Percentiles rank a stretch among this genome's conserved stretches.
phyloP scores from a whole-genome alignment of 176 grass and related monocot species.

The Juncus inflexus region DNA sequence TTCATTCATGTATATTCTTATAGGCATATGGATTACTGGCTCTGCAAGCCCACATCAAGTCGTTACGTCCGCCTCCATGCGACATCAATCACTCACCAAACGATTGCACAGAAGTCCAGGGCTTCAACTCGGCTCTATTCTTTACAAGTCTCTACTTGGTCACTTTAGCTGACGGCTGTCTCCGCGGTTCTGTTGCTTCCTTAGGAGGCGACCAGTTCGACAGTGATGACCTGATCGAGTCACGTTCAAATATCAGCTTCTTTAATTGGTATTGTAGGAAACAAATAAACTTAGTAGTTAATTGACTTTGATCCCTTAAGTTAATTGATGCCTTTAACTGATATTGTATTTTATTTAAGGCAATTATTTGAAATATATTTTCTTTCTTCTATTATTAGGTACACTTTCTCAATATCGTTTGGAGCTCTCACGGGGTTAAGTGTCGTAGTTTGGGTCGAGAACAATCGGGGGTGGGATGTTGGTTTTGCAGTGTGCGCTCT shows the following conservation, averaged over 20 bases:
- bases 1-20: neutral
- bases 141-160: conserved; percentile 57
- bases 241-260: conserved; percentile 51
- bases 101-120: conserved; percentile 33
- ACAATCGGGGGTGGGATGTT: conserved; percentile 47
- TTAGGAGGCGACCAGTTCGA: conserved; percentile 77
- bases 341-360: no score
- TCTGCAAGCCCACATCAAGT: conserved; percentile 54
- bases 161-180: conserved; percentile 52
- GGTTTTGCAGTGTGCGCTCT: conserved; percentile 47
- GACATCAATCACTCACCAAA: neutral
- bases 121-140: conserved; percentile 50
- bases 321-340: no score
- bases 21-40: conserved; percentile 78
- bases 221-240: conserved; percentile 31
- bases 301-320: no score
- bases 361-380: no score
- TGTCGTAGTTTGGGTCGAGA: conserved; percentile 64
- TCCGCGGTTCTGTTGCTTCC: conserved; percentile 48
- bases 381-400: neutral
- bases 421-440: conserved; percentile 57
- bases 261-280: conserved; percentile 56
- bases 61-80: conserved; percentile 53
- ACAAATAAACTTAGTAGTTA: no score
- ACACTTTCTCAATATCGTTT: conserved; percentile 54